Conservation (phyloP, 73 alveolate species). For the Tetrahymena malaccensis region DNA sequence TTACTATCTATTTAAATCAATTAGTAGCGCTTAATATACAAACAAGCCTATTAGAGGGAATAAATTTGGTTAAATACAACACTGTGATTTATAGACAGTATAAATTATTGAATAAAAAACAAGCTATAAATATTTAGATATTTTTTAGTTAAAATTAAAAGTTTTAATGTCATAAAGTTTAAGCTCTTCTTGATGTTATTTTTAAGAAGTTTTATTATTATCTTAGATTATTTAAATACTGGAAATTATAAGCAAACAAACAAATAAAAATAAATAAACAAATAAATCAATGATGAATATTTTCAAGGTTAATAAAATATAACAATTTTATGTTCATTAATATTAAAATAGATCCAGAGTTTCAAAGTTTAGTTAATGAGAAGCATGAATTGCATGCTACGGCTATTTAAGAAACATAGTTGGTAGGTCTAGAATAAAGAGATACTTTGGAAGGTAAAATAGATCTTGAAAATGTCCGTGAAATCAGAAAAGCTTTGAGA, state of each 20-base stretch:
- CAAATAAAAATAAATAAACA: too few species aligned
- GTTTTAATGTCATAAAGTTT: background rate
- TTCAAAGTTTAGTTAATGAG: slow-evolving; percentile 1
- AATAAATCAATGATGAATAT: too few species aligned
- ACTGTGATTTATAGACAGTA: too few species aligned
- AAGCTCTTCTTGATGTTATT: background rate
- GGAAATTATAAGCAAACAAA: background rate
- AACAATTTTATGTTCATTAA: background rate
- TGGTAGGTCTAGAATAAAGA: slow-evolving; percentile 64
- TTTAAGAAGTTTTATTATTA: background rate
- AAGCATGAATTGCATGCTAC: slow-evolving; percentile 48
- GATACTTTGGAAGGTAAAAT: slow-evolving; percentile 87
- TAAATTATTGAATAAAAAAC: too few species aligned
- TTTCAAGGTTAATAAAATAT: background rate
- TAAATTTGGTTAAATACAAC: too few species aligned
- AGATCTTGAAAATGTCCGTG: slow-evolving; percentile 78
- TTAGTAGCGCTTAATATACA: background rate
- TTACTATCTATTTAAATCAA: too few species aligned
- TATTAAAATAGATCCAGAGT: background rate
- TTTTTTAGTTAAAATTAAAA: too few species aligned
- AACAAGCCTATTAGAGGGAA: too few species aligned
- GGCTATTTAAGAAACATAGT: slow-evolving; percentile 74
- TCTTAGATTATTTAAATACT: background rate
- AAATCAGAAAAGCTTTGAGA: slow-evolving; percentile 83
- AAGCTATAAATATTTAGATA: too few species aligned